These are phyloP conservation scores for Aspergillus versicolor DNA, from an alignment of 2,329 filamentous ascomycete species.

Conservation along the genomic window DNA sequence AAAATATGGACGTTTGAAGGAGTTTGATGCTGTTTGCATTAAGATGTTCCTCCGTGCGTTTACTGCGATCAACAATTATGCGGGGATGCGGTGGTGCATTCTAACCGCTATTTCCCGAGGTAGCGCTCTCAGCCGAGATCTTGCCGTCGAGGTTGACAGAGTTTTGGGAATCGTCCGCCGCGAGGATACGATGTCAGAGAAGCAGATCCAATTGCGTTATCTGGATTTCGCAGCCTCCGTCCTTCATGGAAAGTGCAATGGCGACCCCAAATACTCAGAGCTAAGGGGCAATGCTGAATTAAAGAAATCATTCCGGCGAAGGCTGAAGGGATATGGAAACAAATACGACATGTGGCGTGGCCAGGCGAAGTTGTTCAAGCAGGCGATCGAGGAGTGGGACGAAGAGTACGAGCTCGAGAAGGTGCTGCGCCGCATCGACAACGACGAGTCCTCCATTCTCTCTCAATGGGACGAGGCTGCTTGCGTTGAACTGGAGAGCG, in stretches of 20 bases:
- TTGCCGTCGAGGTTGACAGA: conserved; percentile 35
- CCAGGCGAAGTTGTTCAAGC: neutral
- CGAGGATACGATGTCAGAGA: conserved; percentile 4
- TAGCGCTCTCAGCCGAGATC: conserved; percentile 29
- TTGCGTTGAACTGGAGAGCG: neutral
- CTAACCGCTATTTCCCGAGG: conserved; percentile 36
- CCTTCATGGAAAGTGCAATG: conserved; percentile 24
- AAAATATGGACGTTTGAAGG: conserved; percentile 30
- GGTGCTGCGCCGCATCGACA: conserved; percentile 18
- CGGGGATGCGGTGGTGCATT: conserved; percentile 43
- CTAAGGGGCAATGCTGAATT: conserved; percentile 9
- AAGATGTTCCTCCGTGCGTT: conserved; percentile 40
- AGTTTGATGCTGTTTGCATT: conserved; percentile 39
- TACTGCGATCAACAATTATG: conserved; percentile 26
- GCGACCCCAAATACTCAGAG: conserved; percentile 17
- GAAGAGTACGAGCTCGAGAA: conserved; percentile 30
- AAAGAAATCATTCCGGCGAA: conserved; percentile 17
- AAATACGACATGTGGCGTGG: neutral
- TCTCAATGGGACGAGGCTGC: conserved; percentile 19
- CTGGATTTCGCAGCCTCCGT: conserved; percentile 20
- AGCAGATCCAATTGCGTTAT: conserved; percentile 18
- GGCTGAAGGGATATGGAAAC: neutral
- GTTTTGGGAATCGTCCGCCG: conserved; percentile 21
- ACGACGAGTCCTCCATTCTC: conserved; percentile 12
- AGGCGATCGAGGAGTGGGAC: conserved; percentile 25